Conservation (phyloP, 257 asterid genomes). For the Ocimum tenuiflorum region DNA sequence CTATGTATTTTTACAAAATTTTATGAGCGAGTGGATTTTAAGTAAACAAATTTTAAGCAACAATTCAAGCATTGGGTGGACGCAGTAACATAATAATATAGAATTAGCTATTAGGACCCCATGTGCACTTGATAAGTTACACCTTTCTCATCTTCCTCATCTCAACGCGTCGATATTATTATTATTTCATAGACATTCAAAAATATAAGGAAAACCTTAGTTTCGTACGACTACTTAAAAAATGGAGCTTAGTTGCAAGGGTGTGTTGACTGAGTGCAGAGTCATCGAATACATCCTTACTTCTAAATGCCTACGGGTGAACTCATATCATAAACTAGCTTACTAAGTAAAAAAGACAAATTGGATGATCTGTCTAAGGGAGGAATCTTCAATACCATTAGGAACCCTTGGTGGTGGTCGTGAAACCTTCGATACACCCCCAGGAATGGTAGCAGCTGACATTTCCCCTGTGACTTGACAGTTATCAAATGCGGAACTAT, state of each 20-base stretch:
- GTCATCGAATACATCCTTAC: not conserved
- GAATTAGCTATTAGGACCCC: too few relatives aligned
- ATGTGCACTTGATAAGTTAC: too few relatives aligned
- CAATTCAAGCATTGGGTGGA: not conserved
- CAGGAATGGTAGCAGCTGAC: constrained; percentile 29
- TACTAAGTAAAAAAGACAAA: not conserved
- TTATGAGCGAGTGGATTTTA: not conserved
- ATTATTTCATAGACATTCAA: not conserved
- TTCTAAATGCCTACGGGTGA: not conserved
- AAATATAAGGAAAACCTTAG: not conserved
- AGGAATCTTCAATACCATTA: constrained; percentile 38
- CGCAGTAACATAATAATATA: not conserved
- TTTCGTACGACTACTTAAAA: too few relatives aligned
- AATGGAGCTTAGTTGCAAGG: not conserved
- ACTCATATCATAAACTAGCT: not conserved
- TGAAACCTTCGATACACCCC: constrained; percentile 37
- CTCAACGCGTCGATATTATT: not conserved
- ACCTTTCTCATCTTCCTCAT: too few relatives aligned
- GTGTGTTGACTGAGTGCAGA: not conserved
- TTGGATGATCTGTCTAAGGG: not conserved
- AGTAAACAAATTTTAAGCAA: not conserved
- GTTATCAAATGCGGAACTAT: constrained; percentile 37
- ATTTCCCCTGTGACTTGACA: constrained; percentile 38
- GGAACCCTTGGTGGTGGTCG: constrained; percentile 72
- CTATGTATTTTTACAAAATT: not conserved